Percentiles rank a stretch among this genome's conserved stretches.
Evolutionary conservation across 768 basidiomycete genomes (phyloP).

Genomic region (Leccinum truebloodii): DNA sequence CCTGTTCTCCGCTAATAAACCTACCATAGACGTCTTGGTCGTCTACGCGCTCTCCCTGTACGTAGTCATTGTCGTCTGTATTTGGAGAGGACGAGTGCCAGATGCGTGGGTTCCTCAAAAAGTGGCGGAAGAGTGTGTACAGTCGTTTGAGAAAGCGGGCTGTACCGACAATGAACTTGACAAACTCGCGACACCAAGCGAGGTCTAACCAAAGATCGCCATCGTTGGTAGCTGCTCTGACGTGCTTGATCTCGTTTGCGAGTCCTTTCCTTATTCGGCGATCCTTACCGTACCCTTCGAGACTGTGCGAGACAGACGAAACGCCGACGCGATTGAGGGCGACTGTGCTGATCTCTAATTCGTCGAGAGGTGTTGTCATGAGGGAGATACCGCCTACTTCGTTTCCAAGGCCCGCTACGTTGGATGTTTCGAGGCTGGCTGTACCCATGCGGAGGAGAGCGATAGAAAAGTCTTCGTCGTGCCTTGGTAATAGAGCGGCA

Average conservation of each 20-base stretch:
- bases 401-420: constrained; percentile 69
- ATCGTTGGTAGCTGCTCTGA: constrained; percentile 37
- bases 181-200: constrained; percentile 42
- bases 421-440: constrained; percentile 74
- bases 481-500: constrained; percentile 46
- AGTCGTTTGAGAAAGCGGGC: constrained; percentile 29
- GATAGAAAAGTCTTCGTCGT: constrained; percentile 74
- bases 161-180: constrained; percentile 33
- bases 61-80: constrained; percentile 11
- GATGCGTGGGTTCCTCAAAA: constrained; percentile 20
- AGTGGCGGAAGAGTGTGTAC: constrained; percentile 18
- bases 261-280: constrained; percentile 39
- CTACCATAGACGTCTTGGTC: constrained; percentile 49
- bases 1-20: constrained; percentile 60
- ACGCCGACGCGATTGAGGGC: constrained; percentile 45
- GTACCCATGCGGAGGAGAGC: constrained; percentile 71
- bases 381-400: constrained; percentile 60
- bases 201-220: constrained; percentile 42
- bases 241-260: constrained; percentile 50
- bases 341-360: constrained; percentile 35
- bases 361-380: constrained; percentile 10
- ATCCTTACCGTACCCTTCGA: constrained; percentile 28
- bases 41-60: constrained; percentile 18
- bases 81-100: constrained; percentile 6
- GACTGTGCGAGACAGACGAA: constrained; percentile 34